These are phyloP conservation scores for Exophiala dermatitidis DNA, from an alignment of 2,329 filamentous ascomycete genomes.

Conservation along the genomic window DNA sequence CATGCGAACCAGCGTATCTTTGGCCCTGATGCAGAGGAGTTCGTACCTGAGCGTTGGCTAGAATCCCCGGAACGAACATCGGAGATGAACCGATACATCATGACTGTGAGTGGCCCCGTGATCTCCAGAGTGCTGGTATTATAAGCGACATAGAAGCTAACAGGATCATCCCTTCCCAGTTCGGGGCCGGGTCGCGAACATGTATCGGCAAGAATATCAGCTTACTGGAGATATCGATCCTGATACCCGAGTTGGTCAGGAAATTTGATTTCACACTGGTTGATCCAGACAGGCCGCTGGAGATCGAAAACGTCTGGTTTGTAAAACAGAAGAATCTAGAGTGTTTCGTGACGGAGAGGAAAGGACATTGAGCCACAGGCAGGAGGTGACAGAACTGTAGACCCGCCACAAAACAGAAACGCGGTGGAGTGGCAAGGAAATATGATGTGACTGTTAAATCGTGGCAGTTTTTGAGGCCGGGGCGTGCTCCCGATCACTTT, in stretches of 20 bases:
- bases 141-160: not conserved
- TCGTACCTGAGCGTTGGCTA: constrained; percentile 30
- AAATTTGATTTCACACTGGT: constrained; percentile 8
- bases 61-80: constrained; percentile 15
- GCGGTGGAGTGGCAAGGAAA: too few relatives aligned
- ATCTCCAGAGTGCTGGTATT: not conserved
- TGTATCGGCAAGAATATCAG: constrained; percentile 21
- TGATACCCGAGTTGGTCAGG: constrained; percentile 19
- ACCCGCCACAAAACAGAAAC: too few relatives aligned
- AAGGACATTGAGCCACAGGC: not conserved
- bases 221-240: constrained; percentile 11
- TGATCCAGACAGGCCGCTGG: constrained; percentile 7
- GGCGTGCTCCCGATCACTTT: too few relatives aligned
- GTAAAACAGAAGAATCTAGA: constrained; percentile 31
- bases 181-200: constrained; percentile 47
- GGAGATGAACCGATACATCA: constrained; percentile 1
- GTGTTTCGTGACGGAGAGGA: constrained; percentile 15
- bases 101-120: not conserved
- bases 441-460: too few relatives aligned
- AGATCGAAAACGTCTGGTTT: constrained; percentile 42
- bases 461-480: too few relatives aligned
- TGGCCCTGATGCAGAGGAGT: constrained; percentile 22
- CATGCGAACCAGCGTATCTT: constrained; percentile 21
- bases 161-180: constrained; percentile 31
- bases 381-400: too few relatives aligned